Base-by-base conservation (phyloP, 371 early-diverging fungal species). In the Syncephalastrum sp. region DNA sequence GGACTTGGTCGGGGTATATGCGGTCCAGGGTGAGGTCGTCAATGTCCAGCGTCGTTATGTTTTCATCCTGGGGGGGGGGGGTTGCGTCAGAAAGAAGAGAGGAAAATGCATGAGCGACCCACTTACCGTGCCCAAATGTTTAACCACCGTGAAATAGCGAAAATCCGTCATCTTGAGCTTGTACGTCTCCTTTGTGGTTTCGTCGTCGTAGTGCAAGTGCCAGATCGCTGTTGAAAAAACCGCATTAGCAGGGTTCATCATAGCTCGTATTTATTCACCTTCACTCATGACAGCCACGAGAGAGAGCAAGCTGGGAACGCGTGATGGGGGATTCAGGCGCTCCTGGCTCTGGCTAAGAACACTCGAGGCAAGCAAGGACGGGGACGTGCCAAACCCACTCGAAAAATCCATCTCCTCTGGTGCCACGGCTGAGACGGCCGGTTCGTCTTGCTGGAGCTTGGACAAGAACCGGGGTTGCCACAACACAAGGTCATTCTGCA, bases 401-500 rank as follows among this genome's bases (percentile, higher is more conserved):
- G 25, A 51, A 38, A 12, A 21, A 1, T 38, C 51, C n/a, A 46
- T 46, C 12, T 21, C 44, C 45, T 51, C 21, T n/a, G 27, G 13
- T 46, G 23, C 14, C 0, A 38, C 19, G 27, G 42, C 42, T 50
- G 46, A 21, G 21, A 21, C 43, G 17, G 41, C 14, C n/a, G 57
- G 19, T 3, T 44, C 47, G 38, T 6, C 38, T 33, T 33, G 7
- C 38, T 33, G 5, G 38, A 33, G 38, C 38, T 33, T 33, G 29
- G 59, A 19, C 5, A 74, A 46, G 53, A 74, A 82, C 24, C 53
- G 63, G 13, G 79, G 84, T 50, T 81, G 79, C 90, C 91, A 91
- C 27, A 87, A 57, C 42, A 83, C 50, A 23, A 90, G 61, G 50
- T 89, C 90, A 57, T 90, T 91, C 47, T 87, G 72, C 21, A 91